These are phyloP conservation scores for Ophiosphaerella narmari DNA, from an alignment of 2,329 filamentous ascomycete genomes.

Conservation along the genomic window DNA sequence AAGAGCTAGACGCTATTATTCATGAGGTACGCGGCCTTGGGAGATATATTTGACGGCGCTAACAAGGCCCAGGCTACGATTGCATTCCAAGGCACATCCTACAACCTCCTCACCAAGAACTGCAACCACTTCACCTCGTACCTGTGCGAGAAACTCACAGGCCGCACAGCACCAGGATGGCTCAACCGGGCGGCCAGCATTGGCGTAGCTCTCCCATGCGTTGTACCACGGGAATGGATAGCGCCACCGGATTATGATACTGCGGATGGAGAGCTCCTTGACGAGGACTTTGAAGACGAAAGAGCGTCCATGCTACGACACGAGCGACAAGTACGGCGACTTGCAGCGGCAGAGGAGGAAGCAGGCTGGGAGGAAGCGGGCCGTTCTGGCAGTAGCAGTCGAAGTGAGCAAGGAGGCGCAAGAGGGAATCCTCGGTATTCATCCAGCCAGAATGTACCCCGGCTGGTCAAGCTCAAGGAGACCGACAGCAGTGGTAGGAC, in stretches of 20 bases:
- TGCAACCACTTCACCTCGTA: conserved; percentile 88
- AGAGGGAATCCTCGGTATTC: conserved; percentile 37
- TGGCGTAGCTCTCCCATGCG: conserved; percentile 77
- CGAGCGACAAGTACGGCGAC: conserved; percentile 39
- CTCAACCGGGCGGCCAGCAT: conserved; percentile 84
- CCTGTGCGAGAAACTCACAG: conserved; percentile 74
- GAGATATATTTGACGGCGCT: conserved; percentile 6
- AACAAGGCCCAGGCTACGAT: conserved; percentile 60
- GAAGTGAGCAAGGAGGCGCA: conserved; percentile 41
- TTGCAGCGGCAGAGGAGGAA: conserved; percentile 31
- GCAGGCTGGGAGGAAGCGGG: conserved; percentile 34
- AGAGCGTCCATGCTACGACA: conserved; percentile 62
- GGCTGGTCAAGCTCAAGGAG: conserved; percentile 45
- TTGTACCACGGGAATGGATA: conserved; percentile 83
- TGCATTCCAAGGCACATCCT: conserved; percentile 74
- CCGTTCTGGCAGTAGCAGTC: conserved; percentile 34
- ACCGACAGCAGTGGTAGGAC: conserved; percentile 50
- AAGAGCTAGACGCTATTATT: conserved; percentile 74
- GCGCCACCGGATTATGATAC: conserved; percentile 76
- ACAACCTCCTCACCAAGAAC: conserved; percentile 82
- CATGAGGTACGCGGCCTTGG: conserved; percentile 48
- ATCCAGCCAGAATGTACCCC: conserved; percentile 37
- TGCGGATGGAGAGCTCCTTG: conserved; percentile 70
- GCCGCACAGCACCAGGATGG: conserved; percentile 72
- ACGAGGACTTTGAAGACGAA: conserved; percentile 60